A percentile compares a stretch with the other conserved stretches of the same genome.
Evolutionary conservation across 306 rosid genomes (phyloP).

Genomic region (Cyamopsis tetragonoloba): DNA sequence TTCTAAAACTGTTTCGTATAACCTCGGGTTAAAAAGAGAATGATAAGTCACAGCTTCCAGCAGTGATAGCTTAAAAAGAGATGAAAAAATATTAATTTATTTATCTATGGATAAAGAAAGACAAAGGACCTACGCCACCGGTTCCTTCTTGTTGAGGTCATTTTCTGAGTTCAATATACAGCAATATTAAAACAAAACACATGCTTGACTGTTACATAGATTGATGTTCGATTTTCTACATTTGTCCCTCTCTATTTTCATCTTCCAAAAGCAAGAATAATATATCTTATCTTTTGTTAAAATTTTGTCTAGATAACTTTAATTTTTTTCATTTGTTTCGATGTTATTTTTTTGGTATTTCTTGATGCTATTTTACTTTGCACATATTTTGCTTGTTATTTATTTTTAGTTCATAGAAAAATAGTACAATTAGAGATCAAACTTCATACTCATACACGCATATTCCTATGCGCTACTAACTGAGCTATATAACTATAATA

Average conservation of each 20-base stretch:
- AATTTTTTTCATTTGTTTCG: not conserved
- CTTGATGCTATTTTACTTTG: not conserved
- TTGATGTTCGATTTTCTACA: not conserved
- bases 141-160: conserved; percentile 4
- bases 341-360: not conserved
- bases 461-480: too few species aligned
- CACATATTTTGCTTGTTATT: too few species aligned
- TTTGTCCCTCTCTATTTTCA: not conserved
- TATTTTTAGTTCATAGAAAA: too few species aligned
- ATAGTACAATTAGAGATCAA: too few species aligned
- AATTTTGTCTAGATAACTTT: not conserved
- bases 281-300: not conserved
- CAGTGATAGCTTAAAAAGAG: too few species aligned
- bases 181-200: not conserved
- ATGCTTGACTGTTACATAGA: not conserved
- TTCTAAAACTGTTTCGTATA: too few species aligned
- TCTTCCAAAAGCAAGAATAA: not conserved
- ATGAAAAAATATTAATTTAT: too few species aligned
- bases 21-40: too few species aligned
- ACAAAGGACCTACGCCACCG: not conserved
- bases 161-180: not conserved
- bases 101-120: not conserved
- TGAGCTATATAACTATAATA: too few species aligned
- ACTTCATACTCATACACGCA: too few species aligned
- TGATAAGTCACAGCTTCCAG: too few species aligned